A percentile compares a stretch with the other conserved stretches of the same genome.
These are phyloP conservation scores for Bipolaris cookei DNA, from an alignment of 2,329 filamentous ascomycete genomes.

Conservation along the genomic window DNA sequence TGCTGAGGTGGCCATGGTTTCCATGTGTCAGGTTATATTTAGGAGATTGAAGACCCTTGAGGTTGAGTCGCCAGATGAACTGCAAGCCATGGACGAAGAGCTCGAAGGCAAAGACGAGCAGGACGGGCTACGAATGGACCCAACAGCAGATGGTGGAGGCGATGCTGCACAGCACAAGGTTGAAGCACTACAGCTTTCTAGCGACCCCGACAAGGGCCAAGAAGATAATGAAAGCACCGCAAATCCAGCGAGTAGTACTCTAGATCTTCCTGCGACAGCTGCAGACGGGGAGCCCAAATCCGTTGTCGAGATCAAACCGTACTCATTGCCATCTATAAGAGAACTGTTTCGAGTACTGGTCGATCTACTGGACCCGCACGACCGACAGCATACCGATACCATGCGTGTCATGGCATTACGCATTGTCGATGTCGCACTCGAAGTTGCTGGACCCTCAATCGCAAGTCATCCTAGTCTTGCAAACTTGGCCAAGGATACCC, in stretches of 20 bases:
- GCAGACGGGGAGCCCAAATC: slow-evolving; percentile 53
- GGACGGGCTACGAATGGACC: slow-evolving; percentile 83
- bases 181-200: slow-evolving; percentile 44
- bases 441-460: slow-evolving; percentile 94
- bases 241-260: slow-evolving; percentile 51
- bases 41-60: slow-evolving; percentile 88
- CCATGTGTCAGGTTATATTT: slow-evolving; percentile 99
- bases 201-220: slow-evolving; percentile 40
- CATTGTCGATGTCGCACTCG: slow-evolving; percentile 95
- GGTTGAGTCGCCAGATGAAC: slow-evolving; percentile 72
- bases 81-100: slow-evolving; percentile 69
- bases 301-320: slow-evolving; percentile 73
- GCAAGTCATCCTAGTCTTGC: slow-evolving; percentile 89
- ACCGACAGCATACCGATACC: slow-evolving; percentile 88
- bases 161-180: slow-evolving; percentile 49
- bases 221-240: slow-evolving; percentile 48
- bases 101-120: slow-evolving; percentile 67
- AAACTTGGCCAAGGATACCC: slow-evolving; percentile 84
- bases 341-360: slow-evolving; percentile 94
- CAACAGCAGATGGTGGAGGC: slow-evolving; percentile 70
- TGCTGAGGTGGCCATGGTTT: slow-evolving; percentile 95
- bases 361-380: slow-evolving; percentile 90
- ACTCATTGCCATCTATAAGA: slow-evolving; percentile 90
- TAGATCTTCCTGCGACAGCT: slow-evolving; percentile 52
- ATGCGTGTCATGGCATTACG: slow-evolving; percentile 97